Base-by-base conservation (phyloP, 148 eudicot genomes). In the Limonium bicolor region DNA sequence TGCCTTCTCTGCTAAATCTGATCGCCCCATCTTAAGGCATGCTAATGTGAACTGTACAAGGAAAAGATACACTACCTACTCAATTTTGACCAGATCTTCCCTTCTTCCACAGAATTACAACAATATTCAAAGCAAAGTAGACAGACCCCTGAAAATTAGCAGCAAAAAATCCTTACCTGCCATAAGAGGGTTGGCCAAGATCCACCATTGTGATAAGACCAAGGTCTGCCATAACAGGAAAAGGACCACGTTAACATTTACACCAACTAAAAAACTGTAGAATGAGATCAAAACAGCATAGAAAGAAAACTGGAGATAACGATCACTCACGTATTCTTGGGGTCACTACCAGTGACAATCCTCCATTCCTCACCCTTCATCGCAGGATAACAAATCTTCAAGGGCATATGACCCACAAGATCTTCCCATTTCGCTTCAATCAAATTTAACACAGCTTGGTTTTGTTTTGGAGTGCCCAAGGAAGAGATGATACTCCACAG, bases 1-100 rank as follows among this genome's bases (percentile, higher is more conserved):
- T 1, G 96, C 96, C 59, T 74, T 78, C 59, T 61, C 60, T 11
- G 96, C 96, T 41, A 87, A 53, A 46, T 82, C 94, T 21, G 69
- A 65, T 53, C 90, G 52, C 7, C 90, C 90, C 94, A 87, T 87
- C 54, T 87, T 87, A 42, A 87, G 74, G 77, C 96, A 87, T 13
- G 96, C 96, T 56, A 87, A 44, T 32, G 96, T 82, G 68, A 87
- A 87, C 96, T 87, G 75, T 24, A 62, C 58, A 48, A 20, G 36
- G 26, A 19, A n/a, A 40, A 15, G 23, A 27, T 12, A 41, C n/a
- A n/a, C n/a, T n/a, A n/a, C n/a, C n/a, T n/a, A n/a, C n/a, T n/a
- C n/a, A n/a, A n/a, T n/a, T n/a, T n/a, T n/a, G n/a, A n/a, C n/a
- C n/a, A n/a, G n/a, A n/a, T n/a, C n/a, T n/a, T n/a, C n/a, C n/a